Evolutionary conservation across 805 yeast species (phyloP), one percentile per base, ranked within the genome.

Genomic region (Metschnikowia vanudenii): DNA sequence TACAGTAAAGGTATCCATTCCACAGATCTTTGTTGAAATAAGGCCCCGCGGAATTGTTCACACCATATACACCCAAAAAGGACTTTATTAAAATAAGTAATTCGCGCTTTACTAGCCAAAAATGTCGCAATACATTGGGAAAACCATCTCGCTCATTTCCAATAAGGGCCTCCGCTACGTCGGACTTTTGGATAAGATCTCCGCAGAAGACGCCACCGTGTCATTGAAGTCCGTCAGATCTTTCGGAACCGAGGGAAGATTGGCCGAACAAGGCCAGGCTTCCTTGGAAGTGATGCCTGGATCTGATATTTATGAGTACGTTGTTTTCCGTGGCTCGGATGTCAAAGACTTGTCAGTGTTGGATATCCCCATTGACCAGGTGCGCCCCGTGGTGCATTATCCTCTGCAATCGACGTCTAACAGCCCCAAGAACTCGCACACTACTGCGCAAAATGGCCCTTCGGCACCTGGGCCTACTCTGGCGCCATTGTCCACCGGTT

Each of bases 41-140:
- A 20, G 24, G 4, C 24, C 24, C 4, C 24, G 7, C 24, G 24
- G 24, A 20, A 20, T n/a, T n/a, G n/a, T n/a, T n/a, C n/a, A n/a
- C n/a, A n/a, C n/a, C n/a, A n/a, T 20, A 20, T 7, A 20, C 24
- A 20, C 7, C 24, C 24, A 20, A 20, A 20, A 20, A 20, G 24
- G 24, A 20, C 24, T 7, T 7, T n/a, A n/a, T n/a, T n/a, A n/a
- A n/a, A n/a, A n/a, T n/a, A n/a, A n/a, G n/a, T n/a, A n/a, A n/a
- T n/a, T n/a, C n/a, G n/a, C n/a, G n/a, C n/a, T n/a, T n/a, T n/a
- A n/a, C n/a, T n/a, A n/a, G n/a, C 17, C 12, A 13, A 14, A 19
- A 37, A 94, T 94, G 98, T 85, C 97, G 38, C 90, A 90, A 61
- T 91, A 85, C 67, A 86, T 90, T 55, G 98, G 98, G 9, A 88